Evolutionary conservation across 1,139 yeast species (phyloP).

Genomic region (Lodderomyces oxycetoniae): DNA sequence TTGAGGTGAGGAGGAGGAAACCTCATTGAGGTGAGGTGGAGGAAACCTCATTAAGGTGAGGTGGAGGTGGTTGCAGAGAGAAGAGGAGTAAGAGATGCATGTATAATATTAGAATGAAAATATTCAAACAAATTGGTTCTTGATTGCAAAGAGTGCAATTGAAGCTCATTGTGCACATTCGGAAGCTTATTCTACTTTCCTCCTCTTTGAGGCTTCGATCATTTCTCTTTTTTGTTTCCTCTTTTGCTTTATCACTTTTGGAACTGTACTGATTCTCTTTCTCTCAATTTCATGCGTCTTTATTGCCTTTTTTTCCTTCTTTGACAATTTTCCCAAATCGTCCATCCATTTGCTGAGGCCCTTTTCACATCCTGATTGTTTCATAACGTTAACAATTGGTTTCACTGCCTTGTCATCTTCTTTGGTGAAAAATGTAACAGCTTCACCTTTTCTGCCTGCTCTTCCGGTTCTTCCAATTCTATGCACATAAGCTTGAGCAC

Average conservation of each 20-base stretch:
- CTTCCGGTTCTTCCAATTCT: conserved; percentile 99
- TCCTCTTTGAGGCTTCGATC: conserved; percentile 74
- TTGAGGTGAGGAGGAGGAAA: conserved; percentile 20
- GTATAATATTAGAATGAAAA: conserved; percentile 1
- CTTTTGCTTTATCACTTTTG: conserved; percentile 61
- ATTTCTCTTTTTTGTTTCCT: conserved; percentile 61
- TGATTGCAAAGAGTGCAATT: too few relatives aligned
- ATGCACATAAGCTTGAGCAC: conserved; percentile 93
- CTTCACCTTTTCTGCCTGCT: conserved; percentile 82
- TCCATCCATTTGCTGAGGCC: conserved; percentile 80
- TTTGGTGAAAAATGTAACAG: conserved; percentile 89
- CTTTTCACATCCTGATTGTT: conserved; percentile 74
- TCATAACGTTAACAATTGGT: conserved; percentile 90
- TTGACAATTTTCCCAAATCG: conserved; percentile 61
- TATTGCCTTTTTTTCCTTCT: conserved; percentile 59
- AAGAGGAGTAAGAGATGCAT: neutral
- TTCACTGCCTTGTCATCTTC: conserved; percentile 75
- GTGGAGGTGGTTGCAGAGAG: conserved; percentile 4
- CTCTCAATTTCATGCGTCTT: conserved; percentile 62
- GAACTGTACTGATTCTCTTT: conserved; percentile 81
- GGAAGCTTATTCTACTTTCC: too few relatives aligned
- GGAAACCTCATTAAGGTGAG: conserved; percentile 1
- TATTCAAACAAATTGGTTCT: too few relatives aligned
- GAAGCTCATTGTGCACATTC: too few relatives aligned
- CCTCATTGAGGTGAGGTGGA: conserved; percentile 19